Percentiles rank a stretch among this genome's conserved stretches.
Evolutionary conservation across 495 filamentous ascomycete genomes (phyloP).

Genomic region (Penicillium cinerascens): DNA sequence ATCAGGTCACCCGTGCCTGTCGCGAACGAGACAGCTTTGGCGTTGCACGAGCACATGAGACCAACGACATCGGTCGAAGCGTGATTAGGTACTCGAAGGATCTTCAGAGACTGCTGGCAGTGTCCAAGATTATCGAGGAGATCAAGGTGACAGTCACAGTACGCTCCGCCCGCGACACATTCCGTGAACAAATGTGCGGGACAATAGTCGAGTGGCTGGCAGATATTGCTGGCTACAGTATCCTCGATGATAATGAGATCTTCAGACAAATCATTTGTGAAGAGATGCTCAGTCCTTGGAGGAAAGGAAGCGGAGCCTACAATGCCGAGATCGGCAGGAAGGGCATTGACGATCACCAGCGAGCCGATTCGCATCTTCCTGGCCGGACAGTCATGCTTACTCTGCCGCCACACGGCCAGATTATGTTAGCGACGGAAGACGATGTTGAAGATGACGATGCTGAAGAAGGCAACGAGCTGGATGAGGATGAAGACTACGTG

Average conservation of each 20-base stretch:
- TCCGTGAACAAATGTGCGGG: conserved; percentile 95
- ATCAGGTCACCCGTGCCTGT: conserved; percentile 89
- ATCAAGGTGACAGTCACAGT: conserved; percentile 97
- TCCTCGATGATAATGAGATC: conserved; percentile 74
- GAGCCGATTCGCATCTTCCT: conserved; percentile 31
- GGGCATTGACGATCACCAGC: conserved; percentile 87
- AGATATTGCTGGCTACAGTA: conserved; percentile 87
- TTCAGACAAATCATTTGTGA: conserved; percentile 81
- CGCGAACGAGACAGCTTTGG: conserved; percentile 66
- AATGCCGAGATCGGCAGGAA: conserved; percentile 80
- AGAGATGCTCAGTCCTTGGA: conserved; percentile 84
- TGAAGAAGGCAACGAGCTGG: conserved; percentile 45
- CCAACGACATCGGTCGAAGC: conserved; percentile 79
- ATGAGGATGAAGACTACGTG: conserved; percentile 42
- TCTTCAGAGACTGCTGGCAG: conserved; percentile 64
- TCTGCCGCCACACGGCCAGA: conserved; percentile 36
- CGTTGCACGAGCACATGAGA: conserved; percentile 73
- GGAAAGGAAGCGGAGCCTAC: conserved; percentile 75
- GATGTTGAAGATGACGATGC: conserved; percentile 48
- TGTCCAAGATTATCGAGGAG: conserved; percentile 82
- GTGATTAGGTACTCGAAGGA: conserved; percentile 73
- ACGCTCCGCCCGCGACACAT: conserved; percentile 87
- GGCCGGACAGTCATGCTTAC: conserved; percentile 39
- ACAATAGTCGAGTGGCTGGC: conserved; percentile 96
- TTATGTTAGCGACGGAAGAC: conserved; percentile 43